These are phyloP conservation scores for Naganishia albida DNA, from an alignment of 1,284 basidiomycete species.

Conservation along the genomic window DNA sequence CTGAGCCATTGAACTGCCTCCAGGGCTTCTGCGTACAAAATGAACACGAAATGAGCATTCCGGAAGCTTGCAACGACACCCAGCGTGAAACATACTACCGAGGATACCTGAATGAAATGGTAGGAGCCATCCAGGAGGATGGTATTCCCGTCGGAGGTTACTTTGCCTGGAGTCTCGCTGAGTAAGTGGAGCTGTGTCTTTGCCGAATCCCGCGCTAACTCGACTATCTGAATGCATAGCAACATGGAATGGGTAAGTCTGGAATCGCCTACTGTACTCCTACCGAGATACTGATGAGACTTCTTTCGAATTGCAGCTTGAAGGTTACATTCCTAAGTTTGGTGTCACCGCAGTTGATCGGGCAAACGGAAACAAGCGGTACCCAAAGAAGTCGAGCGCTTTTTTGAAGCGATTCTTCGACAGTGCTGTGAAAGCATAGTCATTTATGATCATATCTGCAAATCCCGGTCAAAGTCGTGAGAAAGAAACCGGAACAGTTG, in stretches of 20 bases:
- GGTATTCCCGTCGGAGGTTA: constrained; percentile 68
- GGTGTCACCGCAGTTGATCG: constrained; percentile 30
- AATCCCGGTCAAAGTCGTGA: no score
- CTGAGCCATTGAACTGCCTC: constrained; percentile 60
- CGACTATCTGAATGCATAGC: no score
- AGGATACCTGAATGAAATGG: constrained; percentile 64
- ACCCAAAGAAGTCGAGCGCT: constrained; percentile 30
- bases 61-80: constrained; percentile 63
- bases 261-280: neutral
- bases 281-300: neutral
- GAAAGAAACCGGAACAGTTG: no score
- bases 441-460: neutral
- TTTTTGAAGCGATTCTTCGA: constrained; percentile 31
- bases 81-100: constrained; percentile 70
- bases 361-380: constrained; percentile 29
- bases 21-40: constrained; percentile 72
- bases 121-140: constrained; percentile 65
- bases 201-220: no score
- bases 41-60: constrained; percentile 61
- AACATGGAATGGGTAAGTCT: constrained; percentile 31
- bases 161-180: constrained; percentile 61
- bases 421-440: constrained; percentile 25
- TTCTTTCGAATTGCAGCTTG: neutral
- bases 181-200: constrained; percentile 18
- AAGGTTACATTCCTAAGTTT: constrained; percentile 33